A percentile compares a stretch with the other conserved stretches of the same genome.
Conservation (phyloP, 116 monocot species). For the Thalassia testudinum region DNA sequence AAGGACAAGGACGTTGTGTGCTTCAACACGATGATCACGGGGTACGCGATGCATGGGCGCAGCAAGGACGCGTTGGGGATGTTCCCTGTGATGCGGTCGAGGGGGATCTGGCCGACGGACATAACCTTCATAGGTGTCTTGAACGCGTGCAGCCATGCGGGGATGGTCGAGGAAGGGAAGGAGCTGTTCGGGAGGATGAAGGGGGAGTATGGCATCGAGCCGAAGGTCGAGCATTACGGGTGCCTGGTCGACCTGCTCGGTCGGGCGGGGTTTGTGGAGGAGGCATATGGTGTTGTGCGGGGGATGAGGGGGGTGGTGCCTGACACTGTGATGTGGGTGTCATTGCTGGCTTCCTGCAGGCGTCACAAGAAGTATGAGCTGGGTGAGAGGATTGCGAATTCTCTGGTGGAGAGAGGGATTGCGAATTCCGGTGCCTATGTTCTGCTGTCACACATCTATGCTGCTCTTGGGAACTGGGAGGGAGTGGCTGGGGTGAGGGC, state of each 20-base stretch:
- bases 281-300: conserved; percentile 44
- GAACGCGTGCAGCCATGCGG: conserved; percentile 66
- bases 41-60: conserved; percentile 64
- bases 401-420: conserved; percentile 26
- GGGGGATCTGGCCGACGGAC: conserved; percentile 39
- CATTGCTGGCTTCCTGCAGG: conserved; percentile 54
- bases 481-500: conserved; percentile 35
- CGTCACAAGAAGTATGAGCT: conserved; percentile 45
- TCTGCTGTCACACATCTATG: conserved; percentile 64
- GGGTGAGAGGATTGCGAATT: conserved; percentile 44
- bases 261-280: conserved; percentile 58
- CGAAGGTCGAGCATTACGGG: conserved; percentile 82
- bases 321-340: conserved; percentile 49
- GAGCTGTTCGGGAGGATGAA: conserved; percentile 40
- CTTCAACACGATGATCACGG: conserved; percentile 72
- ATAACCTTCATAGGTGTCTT: conserved; percentile 71
- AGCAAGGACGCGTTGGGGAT: conserved; percentile 31
- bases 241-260: conserved; percentile 81
- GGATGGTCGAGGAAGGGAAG: conserved; percentile 49
- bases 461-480: conserved; percentile 49
- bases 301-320: conserved; percentile 41
- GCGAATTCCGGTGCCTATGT: conserved; percentile 67
- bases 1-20: conserved; percentile 42
- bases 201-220: conserved; percentile 27
- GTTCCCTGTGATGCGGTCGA: conserved; percentile 17